These are phyloP conservation scores for Pseudopyricularia javanii DNA, from an alignment of 2,329 filamentous ascomycete species.

Conservation along the genomic window DNA sequence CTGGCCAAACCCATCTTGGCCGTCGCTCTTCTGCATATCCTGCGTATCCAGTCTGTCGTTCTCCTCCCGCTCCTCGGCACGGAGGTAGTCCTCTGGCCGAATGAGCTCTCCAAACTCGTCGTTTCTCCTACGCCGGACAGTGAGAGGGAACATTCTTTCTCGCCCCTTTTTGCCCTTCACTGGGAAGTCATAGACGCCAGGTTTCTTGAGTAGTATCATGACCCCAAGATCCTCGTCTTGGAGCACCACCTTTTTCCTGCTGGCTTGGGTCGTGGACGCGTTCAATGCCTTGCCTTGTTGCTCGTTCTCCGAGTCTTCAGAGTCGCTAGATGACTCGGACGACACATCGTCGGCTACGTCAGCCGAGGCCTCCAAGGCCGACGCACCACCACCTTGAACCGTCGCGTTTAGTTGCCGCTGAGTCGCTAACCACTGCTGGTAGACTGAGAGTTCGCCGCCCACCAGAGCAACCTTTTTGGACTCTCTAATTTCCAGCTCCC, in stretches of 20 bases:
- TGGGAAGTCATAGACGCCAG: conserved; percentile 87
- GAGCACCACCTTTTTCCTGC: conserved; percentile 73
- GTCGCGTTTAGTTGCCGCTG: conserved; percentile 80
- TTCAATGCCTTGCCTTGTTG: conserved; percentile 89
- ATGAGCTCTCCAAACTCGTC: conserved; percentile 95
- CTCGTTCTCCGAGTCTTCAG: conserved; percentile 79
- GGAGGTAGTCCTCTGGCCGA: conserved; percentile 82
- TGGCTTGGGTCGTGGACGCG: conserved; percentile 72
- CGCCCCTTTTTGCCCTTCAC: conserved; percentile 82
- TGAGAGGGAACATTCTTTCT: conserved; percentile 83
- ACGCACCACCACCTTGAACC: conserved; percentile 53
- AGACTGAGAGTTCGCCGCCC: conserved; percentile 64
- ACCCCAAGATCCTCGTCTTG: conserved; percentile 86
- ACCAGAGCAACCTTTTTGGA: conserved; percentile 54
- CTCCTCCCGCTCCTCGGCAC: conserved; percentile 80
- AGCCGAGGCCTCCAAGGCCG: conserved; percentile 54
- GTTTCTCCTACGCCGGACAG: conserved; percentile 62
- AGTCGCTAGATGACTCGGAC: conserved; percentile 74
- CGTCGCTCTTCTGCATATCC: conserved; percentile 32
- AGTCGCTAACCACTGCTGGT: conserved; percentile 86
- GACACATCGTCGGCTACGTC: conserved; percentile 68
- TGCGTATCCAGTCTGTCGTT: conserved; percentile 41
- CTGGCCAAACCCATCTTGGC: conserved; percentile 62
- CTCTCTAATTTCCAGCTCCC: conserved; percentile 47
- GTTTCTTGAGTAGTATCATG: conserved; percentile 78